Conservation (phyloP, 176 grass and related monocot genomes). For the maize (Zea mays) region DNA sequence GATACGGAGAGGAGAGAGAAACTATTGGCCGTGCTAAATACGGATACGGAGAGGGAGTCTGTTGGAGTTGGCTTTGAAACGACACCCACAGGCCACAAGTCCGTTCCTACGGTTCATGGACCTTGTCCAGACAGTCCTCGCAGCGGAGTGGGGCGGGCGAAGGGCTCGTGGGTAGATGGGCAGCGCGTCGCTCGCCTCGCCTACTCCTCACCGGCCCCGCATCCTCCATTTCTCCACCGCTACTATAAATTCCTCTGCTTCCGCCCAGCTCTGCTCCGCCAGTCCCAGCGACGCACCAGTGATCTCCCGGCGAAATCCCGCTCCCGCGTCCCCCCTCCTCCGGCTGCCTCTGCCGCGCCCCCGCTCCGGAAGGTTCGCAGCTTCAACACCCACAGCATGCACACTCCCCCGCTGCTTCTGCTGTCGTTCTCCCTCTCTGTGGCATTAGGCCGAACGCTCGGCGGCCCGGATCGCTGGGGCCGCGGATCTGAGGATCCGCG, state of each 20-base stretch:
- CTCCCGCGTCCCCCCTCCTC: background rate
- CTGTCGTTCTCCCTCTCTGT: background rate
- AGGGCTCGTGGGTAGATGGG: slow-evolving; percentile 25
- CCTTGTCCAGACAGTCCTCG: slow-evolving; percentile 20
- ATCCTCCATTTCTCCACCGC: slow-evolving; percentile 34
- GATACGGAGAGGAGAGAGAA: no score
- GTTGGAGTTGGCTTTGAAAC: background rate
- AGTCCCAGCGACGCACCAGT: slow-evolving; percentile 8
- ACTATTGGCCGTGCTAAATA: no score
- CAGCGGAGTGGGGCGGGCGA: background rate
- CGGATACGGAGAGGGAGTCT: no score
- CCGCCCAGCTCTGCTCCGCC: slow-evolving; percentile 1
- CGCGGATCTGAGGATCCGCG: slow-evolving; percentile 43
- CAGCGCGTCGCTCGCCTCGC: slow-evolving; percentile 36
- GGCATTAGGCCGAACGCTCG: slow-evolving; percentile 38
- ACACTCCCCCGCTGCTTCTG: background rate
- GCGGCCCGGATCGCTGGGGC: slow-evolving; percentile 11
- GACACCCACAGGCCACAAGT: background rate
- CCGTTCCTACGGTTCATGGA: slow-evolving; percentile 33
- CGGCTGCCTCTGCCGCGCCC: slow-evolving; percentile 12
- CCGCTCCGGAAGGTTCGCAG: slow-evolving; percentile 40
- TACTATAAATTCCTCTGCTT: slow-evolving; percentile 40
- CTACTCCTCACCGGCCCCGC: slow-evolving; percentile 36
- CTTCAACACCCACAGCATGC: background rate
- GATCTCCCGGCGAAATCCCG: slow-evolving; percentile 24